These are phyloP conservation scores for Larix kaempferi DNA, from an alignment of 75 land plant genomes.

Conservation along the genomic window DNA sequence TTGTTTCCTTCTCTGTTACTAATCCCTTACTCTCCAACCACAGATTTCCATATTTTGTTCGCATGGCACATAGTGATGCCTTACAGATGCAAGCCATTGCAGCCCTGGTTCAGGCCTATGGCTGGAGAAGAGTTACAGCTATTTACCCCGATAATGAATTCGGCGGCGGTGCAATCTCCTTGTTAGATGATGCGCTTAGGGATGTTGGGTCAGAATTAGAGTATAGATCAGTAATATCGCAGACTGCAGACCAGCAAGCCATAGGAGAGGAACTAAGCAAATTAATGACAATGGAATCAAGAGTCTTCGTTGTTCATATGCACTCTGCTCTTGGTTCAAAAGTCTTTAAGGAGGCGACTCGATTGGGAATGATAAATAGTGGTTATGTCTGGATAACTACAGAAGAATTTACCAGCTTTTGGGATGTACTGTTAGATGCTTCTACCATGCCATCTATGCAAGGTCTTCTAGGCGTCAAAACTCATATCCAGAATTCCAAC, in stretches of 20 bases:
- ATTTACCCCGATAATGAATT: conserved; percentile 37
- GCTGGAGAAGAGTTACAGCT: conserved; percentile 43
- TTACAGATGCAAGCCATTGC: conserved; percentile 41
- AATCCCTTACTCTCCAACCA: no score
- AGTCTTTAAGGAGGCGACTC: conserved; percentile 31
- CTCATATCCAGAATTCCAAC: conserved; percentile 27
- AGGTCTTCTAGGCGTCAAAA: conserved; percentile 45
- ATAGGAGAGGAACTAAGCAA: conserved; percentile 29
- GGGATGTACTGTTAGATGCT: conserved; percentile 18
- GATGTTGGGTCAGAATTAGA: conserved; percentile 12
- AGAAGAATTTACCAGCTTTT: conserved; percentile 11
- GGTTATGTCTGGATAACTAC: conserved; percentile 62
- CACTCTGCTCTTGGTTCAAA: neutral
- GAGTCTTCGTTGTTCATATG: conserved; percentile 58
- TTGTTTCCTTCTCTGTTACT: no score
- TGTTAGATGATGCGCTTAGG: conserved; percentile 32
- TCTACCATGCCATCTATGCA: conserved; percentile 33
- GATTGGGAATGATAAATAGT: conserved; percentile 34
- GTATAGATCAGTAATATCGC: conserved; percentile 34
- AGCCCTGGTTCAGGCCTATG: conserved; percentile 22
- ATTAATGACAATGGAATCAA: conserved; percentile 34
- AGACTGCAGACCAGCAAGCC: conserved; percentile 9
- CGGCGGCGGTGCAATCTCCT: conserved; percentile 31
- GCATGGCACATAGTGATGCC: conserved; percentile 44
- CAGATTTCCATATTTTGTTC: no score